Conservation (phyloP, 169 alveolate genomes). For the Neospora caninum region DNA sequence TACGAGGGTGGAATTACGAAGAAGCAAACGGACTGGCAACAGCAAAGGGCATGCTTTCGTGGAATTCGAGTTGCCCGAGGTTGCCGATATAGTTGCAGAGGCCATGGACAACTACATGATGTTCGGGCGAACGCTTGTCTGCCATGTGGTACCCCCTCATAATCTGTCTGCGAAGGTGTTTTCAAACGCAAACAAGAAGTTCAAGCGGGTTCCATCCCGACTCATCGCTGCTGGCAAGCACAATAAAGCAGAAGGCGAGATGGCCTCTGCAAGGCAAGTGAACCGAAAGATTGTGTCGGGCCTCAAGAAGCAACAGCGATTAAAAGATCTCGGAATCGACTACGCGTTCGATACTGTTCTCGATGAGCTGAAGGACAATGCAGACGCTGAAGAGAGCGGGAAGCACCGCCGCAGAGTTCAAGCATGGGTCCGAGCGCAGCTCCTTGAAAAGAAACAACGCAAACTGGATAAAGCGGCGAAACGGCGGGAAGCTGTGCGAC, state of each 20-base stretch:
- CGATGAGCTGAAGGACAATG: background rate
- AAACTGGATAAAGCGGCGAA: background rate
- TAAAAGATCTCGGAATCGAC: conserved; percentile 42
- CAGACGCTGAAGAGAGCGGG: conserved; percentile 2
- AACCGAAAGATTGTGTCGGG: background rate
- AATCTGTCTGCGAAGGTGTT: background rate
- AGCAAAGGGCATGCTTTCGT: conserved; percentile 59
- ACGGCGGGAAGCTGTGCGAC: background rate
- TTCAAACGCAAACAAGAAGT: background rate
- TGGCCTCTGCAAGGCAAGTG: conserved; percentile 30
- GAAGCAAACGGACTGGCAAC: conserved; percentile 62
- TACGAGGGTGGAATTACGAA: conserved; percentile 53
- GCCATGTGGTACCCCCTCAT: conserved; percentile 8
- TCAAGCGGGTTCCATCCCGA: conserved; percentile 2
- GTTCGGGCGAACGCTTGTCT: conserved; percentile 74
- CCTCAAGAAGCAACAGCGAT: background rate
- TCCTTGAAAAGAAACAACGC: background rate
- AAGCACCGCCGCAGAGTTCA: background rate
- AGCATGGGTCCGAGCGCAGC: background rate
- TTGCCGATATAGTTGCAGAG: conserved; percentile 87
- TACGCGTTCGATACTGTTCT: background rate
- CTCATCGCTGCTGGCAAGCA: conserved; percentile 17
- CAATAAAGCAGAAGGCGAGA: conserved; percentile 30
- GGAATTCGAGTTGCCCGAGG: conserved; percentile 84
- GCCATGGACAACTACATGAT: conserved; percentile 87